Percentiles rank a stretch among this genome's conserved stretches.
Evolutionary conservation across 2,329 filamentous ascomycete genomes (phyloP).

Genomic region (Tolypocladium tundrense): DNA sequence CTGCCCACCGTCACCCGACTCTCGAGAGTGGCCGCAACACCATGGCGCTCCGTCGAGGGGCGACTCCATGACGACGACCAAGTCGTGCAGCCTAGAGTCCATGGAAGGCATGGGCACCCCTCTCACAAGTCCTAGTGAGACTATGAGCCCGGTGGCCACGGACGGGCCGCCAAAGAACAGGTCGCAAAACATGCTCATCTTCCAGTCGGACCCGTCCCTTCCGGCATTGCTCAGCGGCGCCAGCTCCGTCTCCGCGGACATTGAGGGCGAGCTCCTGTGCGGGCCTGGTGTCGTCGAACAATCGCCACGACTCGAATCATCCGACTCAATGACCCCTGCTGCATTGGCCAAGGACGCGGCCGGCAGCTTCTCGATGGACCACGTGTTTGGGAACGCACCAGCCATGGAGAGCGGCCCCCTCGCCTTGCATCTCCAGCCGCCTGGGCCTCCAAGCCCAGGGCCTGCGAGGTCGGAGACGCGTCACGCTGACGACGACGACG

Average conservation of each 20-base stretch:
- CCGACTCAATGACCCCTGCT: conserved; percentile 45
- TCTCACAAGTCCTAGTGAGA: conserved; percentile 44
- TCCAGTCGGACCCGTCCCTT: conserved; percentile 54
- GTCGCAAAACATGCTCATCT: conserved; percentile 38
- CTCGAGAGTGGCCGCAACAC: conserved; percentile 23
- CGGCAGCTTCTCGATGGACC: conserved; percentile 35
- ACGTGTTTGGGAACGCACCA: conserved; percentile 20
- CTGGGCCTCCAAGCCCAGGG: conserved; percentile 3
- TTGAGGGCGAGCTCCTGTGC: conserved; percentile 49
- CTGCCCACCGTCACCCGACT: conserved; percentile 36
- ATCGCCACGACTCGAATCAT: conserved; percentile 37
- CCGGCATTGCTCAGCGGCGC: conserved; percentile 53
- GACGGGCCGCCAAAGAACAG: conserved; percentile 28
- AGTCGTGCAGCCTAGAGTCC: conserved; percentile 43
- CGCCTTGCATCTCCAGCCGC: conserved; percentile 15
- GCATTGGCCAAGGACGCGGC: conserved; percentile 36
- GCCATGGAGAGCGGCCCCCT: conserved; percentile 22
- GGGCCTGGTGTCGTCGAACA: conserved; percentile 35
- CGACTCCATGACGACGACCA: conserved; percentile 31
- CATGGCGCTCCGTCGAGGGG: conserved; percentile 24
- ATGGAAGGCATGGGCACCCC: conserved; percentile 38
- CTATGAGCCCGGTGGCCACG: conserved; percentile 36
- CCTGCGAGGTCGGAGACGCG: neutral
- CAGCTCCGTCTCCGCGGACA: conserved; percentile 53
- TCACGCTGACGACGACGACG: conserved; percentile 28